phyloP scores from a whole-genome alignment of 2,329 filamentous ascomycete genomes.

The Elsinoe arachidis region DNA sequence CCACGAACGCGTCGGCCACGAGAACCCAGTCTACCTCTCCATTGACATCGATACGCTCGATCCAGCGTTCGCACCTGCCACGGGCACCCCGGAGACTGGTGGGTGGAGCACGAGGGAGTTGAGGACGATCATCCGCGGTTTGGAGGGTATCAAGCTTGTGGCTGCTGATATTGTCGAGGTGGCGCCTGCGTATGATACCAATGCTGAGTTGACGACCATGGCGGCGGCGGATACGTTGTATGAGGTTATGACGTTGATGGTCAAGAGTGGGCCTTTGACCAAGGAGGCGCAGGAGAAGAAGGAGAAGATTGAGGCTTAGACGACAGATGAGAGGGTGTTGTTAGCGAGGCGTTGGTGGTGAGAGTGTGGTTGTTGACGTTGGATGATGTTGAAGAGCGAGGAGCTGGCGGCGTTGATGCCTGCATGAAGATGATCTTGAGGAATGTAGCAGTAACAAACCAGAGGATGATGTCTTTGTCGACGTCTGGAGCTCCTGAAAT shows the following conservation, averaged over 20 bases:
- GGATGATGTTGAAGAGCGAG: neutral
- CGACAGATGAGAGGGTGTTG: neutral
- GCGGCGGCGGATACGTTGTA: slow-evolving; percentile 60
- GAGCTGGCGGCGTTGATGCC: slow-evolving; percentile 10
- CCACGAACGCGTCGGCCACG: slow-evolving; percentile 57
- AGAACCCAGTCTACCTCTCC: slow-evolving; percentile 68
- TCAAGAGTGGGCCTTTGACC: slow-evolving; percentile 63
- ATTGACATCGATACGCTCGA: slow-evolving; percentile 86
- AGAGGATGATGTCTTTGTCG: too few relatives aligned
- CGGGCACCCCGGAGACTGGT: slow-evolving; percentile 67
- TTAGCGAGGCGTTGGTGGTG: neutral
- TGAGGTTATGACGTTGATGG: slow-evolving; percentile 75
- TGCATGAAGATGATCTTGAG: too few relatives aligned
- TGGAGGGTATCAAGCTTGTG: slow-evolving; percentile 61
- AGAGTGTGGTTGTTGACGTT: neutral
- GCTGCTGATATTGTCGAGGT: slow-evolving; percentile 68
- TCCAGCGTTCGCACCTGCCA: slow-evolving; percentile 70
- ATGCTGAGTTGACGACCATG: slow-evolving; percentile 66
- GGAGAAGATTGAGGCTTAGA: slow-evolving; percentile 1
- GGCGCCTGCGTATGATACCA: slow-evolving; percentile 63
- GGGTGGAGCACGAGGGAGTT: slow-evolving; percentile 68
- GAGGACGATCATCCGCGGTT: slow-evolving; percentile 59
- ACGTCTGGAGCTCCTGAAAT: too few relatives aligned
- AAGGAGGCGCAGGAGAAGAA: slow-evolving; percentile 11
- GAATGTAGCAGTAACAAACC: too few relatives aligned